Conservation (phyloP, 306 rosid genomes). For the Cicer bijugum region DNA sequence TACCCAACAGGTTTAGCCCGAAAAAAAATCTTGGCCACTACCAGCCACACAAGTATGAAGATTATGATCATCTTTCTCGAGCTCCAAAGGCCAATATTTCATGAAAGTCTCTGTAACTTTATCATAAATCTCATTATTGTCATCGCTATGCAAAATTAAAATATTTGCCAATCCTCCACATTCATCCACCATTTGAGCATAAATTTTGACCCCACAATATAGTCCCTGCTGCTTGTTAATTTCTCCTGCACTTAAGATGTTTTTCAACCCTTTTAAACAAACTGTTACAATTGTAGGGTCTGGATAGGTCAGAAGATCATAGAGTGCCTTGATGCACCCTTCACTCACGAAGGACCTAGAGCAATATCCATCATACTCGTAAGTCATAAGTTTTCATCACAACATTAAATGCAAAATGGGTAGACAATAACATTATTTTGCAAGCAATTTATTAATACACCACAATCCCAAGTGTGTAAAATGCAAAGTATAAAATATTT, state of each 20-base stretch:
- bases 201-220: conserved; percentile 56
- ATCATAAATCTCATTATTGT: conserved; percentile 83
- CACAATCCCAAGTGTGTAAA: background rate
- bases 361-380: conserved; percentile 27
- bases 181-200: conserved; percentile 80
- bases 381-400: background rate
- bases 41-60: no score
- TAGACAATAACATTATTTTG: no score
- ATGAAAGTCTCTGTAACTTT: conserved; percentile 80
- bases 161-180: conserved; percentile 88
- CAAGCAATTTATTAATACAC: background rate
- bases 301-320: conserved; percentile 61
- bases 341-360: conserved; percentile 51
- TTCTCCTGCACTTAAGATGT: conserved; percentile 90
- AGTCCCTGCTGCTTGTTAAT: conserved; percentile 50
- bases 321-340: conserved; percentile 54
- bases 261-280: conserved; percentile 85
- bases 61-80: background rate
- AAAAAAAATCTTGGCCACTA: no score
- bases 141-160: conserved; percentile 81
- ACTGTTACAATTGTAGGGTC: conserved; percentile 81
- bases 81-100: conserved; percentile 82
- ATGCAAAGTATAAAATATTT: background rate
- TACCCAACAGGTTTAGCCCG: no score
- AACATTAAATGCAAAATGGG: no score